phyloP scores from a whole-genome alignment of 371 early-diverging fungal species.

The Rhizopus microsporus region DNA sequence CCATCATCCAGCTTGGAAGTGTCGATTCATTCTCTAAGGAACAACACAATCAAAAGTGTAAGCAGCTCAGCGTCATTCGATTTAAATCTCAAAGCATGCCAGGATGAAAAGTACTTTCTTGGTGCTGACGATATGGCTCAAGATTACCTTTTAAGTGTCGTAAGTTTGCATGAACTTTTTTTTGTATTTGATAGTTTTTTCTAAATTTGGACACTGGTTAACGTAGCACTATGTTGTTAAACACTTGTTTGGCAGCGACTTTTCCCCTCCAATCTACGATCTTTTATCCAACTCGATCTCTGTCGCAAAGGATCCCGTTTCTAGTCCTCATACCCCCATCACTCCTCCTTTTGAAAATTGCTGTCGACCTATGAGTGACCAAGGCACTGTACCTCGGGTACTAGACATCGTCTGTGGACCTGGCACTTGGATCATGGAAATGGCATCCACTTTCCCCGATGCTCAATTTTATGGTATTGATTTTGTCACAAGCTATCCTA shows the following conservation, averaged over 20 bases:
- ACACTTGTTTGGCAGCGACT: slow-evolving; percentile 38
- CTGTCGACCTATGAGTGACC: neutral
- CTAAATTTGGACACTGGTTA: neutral
- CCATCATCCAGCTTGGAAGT: no score
- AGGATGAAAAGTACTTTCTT: slow-evolving; percentile 23
- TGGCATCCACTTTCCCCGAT: slow-evolving; percentile 57
- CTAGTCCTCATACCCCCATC: slow-evolving; percentile 12
- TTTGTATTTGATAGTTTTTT: neutral
- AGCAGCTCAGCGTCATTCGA: neutral
- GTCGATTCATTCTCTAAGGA: no score
- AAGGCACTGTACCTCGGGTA: slow-evolving; percentile 23
- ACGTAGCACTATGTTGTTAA: slow-evolving; percentile 45
- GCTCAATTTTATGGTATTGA: slow-evolving; percentile 55
- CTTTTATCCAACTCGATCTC: slow-evolving; percentile 16
- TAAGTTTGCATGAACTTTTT: slow-evolving; percentile 14
- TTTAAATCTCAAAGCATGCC: neutral
- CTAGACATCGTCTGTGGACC: slow-evolving; percentile 49
- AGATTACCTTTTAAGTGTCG: slow-evolving; percentile 39
- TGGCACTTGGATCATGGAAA: slow-evolving; percentile 53
- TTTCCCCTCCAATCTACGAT: slow-evolving; percentile 37
- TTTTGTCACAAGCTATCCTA: slow-evolving; percentile 48
- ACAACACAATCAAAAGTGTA: neutral
- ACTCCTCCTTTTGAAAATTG: slow-evolving; percentile 4
- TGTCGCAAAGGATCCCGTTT: slow-evolving; percentile 34
- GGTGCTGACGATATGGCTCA: slow-evolving; percentile 40